Conservation (phyloP, 164 flowering plant species). For the Vitis vinifera region DNA sequence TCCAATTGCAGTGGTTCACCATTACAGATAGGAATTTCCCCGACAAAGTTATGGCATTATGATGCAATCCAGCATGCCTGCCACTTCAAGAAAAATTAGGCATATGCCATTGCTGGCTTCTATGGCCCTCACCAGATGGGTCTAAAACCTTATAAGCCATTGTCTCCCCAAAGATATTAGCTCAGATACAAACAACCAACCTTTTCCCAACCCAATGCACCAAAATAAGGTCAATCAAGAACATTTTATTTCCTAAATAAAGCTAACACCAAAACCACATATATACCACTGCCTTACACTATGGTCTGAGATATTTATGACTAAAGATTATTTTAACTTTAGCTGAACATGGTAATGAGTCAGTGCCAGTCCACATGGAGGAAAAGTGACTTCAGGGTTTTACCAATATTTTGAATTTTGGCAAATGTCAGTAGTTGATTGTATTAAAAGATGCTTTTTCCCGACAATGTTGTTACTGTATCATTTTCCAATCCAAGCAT, state of each 20-base stretch:
- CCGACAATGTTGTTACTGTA: no score
- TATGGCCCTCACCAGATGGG: neutral
- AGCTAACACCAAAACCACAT: neutral
- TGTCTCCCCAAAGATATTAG: neutral
- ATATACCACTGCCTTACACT: neutral
- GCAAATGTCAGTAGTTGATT: no score
- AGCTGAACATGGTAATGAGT: neutral
- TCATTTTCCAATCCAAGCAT: no score
- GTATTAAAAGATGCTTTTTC: no score
- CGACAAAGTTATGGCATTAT: no score
- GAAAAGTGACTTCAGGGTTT: neutral
- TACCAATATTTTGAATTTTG: neutral
- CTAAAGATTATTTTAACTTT: neutral
- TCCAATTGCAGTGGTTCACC: no score
- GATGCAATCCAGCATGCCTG: no score
- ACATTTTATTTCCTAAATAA: neutral
- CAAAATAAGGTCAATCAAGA: neutral
- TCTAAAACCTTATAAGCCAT: neutral
- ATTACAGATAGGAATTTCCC: no score
- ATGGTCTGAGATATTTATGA: neutral
- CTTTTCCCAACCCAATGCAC: neutral
- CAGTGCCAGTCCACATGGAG: neutral
- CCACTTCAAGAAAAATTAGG: neutral
- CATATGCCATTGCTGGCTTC: neutral
- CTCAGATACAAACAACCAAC: neutral